A percentile compares a stretch with the other conserved stretches of the same genome.
Evolutionary conservation across 805 yeast genomes (phyloP).

Genomic region (Saccharomycopsis fibuligera): DNA sequence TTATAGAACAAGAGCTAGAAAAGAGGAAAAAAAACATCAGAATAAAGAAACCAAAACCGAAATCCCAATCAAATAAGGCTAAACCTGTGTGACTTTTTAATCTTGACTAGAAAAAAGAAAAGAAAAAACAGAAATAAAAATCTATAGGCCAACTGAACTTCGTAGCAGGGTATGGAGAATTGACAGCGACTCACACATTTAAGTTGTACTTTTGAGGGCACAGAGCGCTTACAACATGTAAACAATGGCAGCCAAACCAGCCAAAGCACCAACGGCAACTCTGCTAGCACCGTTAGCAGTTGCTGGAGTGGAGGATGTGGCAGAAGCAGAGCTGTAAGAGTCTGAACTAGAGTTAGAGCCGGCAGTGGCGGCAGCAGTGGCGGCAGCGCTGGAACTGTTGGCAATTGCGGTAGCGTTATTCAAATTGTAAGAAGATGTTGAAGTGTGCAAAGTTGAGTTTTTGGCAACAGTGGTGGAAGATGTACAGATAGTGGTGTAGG

Average conservation of each 20-base stretch:
- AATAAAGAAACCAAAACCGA: background rate
- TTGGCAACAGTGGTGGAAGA: slow-evolving; percentile 7
- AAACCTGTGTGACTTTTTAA: too few relatives aligned
- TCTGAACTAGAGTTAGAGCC: background rate
- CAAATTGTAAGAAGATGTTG: too few relatives aligned
- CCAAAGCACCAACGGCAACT: slow-evolving; percentile 17
- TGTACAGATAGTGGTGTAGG: slow-evolving; percentile 19
- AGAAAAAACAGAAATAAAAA: too few relatives aligned
- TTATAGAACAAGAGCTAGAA: background rate
- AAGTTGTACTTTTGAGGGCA: background rate
- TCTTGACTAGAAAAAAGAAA: too few relatives aligned
- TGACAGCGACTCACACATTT: background rate
- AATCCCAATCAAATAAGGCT: too few relatives aligned
- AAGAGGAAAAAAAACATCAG: background rate
- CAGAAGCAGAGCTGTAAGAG: slow-evolving; percentile 1
- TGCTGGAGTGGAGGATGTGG: slow-evolving; percentile 5
- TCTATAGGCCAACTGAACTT: too few relatives aligned
- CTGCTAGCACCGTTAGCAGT: slow-evolving; percentile 17
- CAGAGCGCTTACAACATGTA: slow-evolving; percentile 15
- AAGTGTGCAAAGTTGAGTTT: background rate
- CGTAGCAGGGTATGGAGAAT: too few relatives aligned
- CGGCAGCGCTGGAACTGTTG: slow-evolving; percentile 6
- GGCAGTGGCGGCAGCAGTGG: slow-evolving; percentile 2
- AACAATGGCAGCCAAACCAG: slow-evolving; percentile 16
- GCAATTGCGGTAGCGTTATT: slow-evolving; percentile 1